Evolutionary conservation across 2,329 filamentous ascomycete species (phyloP), one percentile per base, ranked within the genome.

Genomic region (Plectosphaerella cucumerina): DNA sequence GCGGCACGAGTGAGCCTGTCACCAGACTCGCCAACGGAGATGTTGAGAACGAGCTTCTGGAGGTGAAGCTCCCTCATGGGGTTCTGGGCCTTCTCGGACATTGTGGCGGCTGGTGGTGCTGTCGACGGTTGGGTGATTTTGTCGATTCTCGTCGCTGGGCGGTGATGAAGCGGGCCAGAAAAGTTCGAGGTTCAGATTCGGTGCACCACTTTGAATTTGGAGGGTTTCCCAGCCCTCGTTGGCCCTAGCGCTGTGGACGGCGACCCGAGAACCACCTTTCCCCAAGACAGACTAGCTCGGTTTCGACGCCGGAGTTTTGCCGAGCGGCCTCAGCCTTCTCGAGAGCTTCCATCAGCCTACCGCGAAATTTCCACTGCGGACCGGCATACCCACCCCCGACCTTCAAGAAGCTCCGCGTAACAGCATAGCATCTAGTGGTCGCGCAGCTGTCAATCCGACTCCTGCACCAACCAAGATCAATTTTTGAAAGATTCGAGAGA

Each of bases 51-150:
- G 76, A 97, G 90, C 85, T 97, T 97, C 82, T 96, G 90, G 81
- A 97, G 94, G 83, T 91, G 90, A 75, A 97, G 90, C 83, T 99
- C 93, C 83, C 92, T 90, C 94, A 99, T 99, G 82, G 94, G 93
- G 86, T 99, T 99, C 76, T 83, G 81, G 75, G 82, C 75, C 85
- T 97, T 97, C 75, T 93, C 89, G 76, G 87, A 66, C 70, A 73
- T 74, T 63, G 64, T 59, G 48, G 54, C 65, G 58, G 61, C 67
- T 65, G 60, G 59, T 61, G 65, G 12, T 42, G 39, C 17, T 64
- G 68, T 67, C 64, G 60, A 58, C 60, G 57, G 57, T 63, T 58
- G 58, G 58, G 52, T 31, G 62, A 49, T 46, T 61, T 59, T 57
- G 54, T 60, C 60, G 57, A 54, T 44, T n/a, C 37, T 53, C 44